A percentile compares a stretch with the other conserved stretches of the same genome.
These are phyloP conservation scores for Neurospora tetrasperma DNA, from an alignment of 495 filamentous ascomycete genomes.

Conservation along the genomic window DNA sequence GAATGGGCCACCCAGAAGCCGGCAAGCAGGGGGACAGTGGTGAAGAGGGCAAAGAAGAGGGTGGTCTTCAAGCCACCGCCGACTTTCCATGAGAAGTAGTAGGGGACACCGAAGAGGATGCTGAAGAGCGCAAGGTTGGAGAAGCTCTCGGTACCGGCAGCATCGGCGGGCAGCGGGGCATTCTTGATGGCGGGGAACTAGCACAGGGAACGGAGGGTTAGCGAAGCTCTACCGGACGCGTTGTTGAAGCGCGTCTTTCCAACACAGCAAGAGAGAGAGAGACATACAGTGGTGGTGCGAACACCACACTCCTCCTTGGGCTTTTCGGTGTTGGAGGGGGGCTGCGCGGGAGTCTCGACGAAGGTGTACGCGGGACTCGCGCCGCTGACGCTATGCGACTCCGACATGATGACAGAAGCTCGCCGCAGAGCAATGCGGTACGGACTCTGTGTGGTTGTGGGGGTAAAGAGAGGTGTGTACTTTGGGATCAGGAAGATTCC, in stretches of 20 bases:
- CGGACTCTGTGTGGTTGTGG: background rate
- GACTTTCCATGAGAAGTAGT: constrained; percentile 55
- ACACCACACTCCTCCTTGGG: constrained; percentile 59
- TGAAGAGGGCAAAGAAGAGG: constrained; percentile 58
- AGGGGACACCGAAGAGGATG: constrained; percentile 50
- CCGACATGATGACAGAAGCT: constrained; percentile 30
- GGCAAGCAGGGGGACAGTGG: constrained; percentile 55
- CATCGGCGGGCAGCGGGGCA: constrained; percentile 71
- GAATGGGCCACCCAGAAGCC: constrained; percentile 64
- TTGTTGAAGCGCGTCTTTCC: constrained; percentile 3
- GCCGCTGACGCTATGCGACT: constrained; percentile 36
- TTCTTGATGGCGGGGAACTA: constrained; percentile 74
- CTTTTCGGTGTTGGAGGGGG: constrained; percentile 45
- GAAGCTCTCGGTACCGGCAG: constrained; percentile 57
- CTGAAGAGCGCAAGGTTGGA: constrained; percentile 52
- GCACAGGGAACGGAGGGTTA: constrained; percentile 4
- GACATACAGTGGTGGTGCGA: constrained; percentile 55
- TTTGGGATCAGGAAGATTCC: constrained; percentile 4
- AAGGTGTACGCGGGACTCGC: constrained; percentile 58
- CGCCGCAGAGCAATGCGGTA: constrained; percentile 11
- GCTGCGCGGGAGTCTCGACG: constrained; percentile 63
- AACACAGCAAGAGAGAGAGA: background rate
- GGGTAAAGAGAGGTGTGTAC: background rate
- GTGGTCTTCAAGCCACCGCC: constrained; percentile 63
- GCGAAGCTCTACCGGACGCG: constrained; percentile 6